Evolutionary conservation across 163 green algal genomes (phyloP).

Genomic region (Coccomyxa subellipsoidea): DNA sequence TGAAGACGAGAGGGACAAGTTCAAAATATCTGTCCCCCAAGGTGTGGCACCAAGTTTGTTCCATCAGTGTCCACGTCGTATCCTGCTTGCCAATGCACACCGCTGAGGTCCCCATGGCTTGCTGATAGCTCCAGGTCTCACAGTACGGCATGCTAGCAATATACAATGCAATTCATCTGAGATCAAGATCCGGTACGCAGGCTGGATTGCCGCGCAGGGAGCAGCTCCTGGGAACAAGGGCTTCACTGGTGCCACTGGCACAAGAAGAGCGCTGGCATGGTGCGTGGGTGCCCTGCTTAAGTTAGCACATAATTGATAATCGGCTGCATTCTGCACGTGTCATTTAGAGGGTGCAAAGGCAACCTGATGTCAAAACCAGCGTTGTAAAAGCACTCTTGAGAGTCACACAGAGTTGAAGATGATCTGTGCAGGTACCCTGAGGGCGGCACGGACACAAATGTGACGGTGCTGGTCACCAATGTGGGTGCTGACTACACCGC

Average conservation of each 20-base stretch:
- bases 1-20: constrained; percentile 32
- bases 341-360: no score
- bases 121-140: no score
- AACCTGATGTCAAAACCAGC: no score
- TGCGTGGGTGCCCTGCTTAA: background rate
- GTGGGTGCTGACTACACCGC: constrained; percentile 40
- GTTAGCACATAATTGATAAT: no score
- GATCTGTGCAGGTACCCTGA: constrained; percentile 27
- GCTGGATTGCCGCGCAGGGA: constrained; percentile 18
- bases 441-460: constrained; percentile 21
- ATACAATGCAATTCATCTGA: background rate
- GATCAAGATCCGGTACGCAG: background rate
- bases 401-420: no score
- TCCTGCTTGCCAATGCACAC: no score
- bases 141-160: background rate
- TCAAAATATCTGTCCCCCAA: constrained; percentile 31
- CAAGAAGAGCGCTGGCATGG: constrained; percentile 23
- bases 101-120: no score
- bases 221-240: constrained; percentile 11
- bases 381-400: background rate
- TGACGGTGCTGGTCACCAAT: constrained; percentile 26
- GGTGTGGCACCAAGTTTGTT: constrained; percentile 17
- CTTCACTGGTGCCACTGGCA: constrained; percentile 17
- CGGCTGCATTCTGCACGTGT: no score
- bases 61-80: background rate